These are phyloP conservation scores for Zoysia matrella DNA, from an alignment of 202 grass and related monocot species.

Conservation along the genomic window DNA sequence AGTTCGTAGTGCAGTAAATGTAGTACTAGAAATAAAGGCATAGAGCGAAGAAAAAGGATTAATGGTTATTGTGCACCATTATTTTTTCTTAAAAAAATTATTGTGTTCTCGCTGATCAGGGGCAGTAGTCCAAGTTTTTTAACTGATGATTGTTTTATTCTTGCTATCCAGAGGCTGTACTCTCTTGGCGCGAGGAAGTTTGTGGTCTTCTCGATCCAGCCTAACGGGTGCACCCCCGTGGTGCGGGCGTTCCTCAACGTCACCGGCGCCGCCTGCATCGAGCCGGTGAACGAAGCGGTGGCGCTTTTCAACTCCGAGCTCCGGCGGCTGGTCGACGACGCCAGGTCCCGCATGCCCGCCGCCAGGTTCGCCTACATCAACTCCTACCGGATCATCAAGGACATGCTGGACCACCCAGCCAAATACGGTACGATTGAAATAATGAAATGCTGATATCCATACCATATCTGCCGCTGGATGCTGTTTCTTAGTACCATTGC, in stretches of 20 bases:
- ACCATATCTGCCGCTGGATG: neutral
- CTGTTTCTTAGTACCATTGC: neutral
- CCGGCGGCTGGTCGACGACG: conserved; percentile 19
- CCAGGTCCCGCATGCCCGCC: conserved; percentile 43
- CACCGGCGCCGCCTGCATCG: conserved; percentile 41
- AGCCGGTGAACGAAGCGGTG: conserved; percentile 58
- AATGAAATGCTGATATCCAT: neutral
- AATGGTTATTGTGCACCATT: too few relatives aligned
- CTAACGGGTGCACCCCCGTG: conserved; percentile 59
- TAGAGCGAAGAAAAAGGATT: too few relatives aligned
- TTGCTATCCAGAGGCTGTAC: conserved; percentile 53
- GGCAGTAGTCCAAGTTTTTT: too few relatives aligned
- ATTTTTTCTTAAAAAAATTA: too few relatives aligned
- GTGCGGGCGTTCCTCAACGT: conserved; percentile 45
- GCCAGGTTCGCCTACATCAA: conserved; percentile 49
- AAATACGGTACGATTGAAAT: conserved; percentile 48
- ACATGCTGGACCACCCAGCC: conserved; percentile 42
- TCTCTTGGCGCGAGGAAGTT: conserved; percentile 65
- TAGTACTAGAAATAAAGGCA: too few relatives aligned
- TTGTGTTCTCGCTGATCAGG: too few relatives aligned
- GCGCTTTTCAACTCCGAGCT: conserved; percentile 60
- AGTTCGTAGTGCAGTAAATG: too few relatives aligned
- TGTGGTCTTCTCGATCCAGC: conserved; percentile 67
- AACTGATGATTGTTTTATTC: too few relatives aligned
- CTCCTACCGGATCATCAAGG: conserved; percentile 59